Base-by-base conservation (phyloP, 805 yeast species). In the Metschnikowia noctiluminum region DNA sequence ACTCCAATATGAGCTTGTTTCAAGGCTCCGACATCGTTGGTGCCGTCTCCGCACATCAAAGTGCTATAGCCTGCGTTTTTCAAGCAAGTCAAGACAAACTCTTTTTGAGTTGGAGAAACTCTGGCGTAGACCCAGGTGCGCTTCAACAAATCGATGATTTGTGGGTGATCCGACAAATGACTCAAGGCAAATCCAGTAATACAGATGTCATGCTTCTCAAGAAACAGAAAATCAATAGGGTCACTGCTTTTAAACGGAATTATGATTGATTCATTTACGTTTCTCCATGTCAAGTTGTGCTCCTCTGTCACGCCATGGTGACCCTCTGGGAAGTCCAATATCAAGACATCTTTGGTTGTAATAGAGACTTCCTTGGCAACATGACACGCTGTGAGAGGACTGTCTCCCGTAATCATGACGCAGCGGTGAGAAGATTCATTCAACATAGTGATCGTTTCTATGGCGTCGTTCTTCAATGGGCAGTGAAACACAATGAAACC, bases 31-130 rank as follows among this genome's bases (percentile, higher is more conserved):
- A 94, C 99, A 76, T 94, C 99, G 65, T 94, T 94, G n/a, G 99
- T 94, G 71, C 99, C 99, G 71, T 94, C 99, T 77, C 99, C 99
- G 71, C 99, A 94, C 99, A 94, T 94, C 60, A 94, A 78, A 26
- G 98, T 94, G 63, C 82, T 86, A 70, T 92, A 94, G 27, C 97
- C 97, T 65, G 89, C 78, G 53, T 82, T 84, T 68, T 92, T 94
- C 66, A 89, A 80, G 35, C 90, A 80, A 53, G 83, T 85, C 61
- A 94, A 76, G 59, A 94, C 84, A 57, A 86, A 89, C 70, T 94
- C 99, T 71, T 94, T 94, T 73, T 94, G 99, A 27, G 86, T 63
- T 37, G 99, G 99, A 7, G 98, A 92, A 31, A 94, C 98, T 73
- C 99, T 86, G 40, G 99, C 97, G 64, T 89, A 94, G 41, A 94